phyloP scores from a whole-genome alignment of 768 basidiomycete species.

The Pulveroboletus frians region DNA sequence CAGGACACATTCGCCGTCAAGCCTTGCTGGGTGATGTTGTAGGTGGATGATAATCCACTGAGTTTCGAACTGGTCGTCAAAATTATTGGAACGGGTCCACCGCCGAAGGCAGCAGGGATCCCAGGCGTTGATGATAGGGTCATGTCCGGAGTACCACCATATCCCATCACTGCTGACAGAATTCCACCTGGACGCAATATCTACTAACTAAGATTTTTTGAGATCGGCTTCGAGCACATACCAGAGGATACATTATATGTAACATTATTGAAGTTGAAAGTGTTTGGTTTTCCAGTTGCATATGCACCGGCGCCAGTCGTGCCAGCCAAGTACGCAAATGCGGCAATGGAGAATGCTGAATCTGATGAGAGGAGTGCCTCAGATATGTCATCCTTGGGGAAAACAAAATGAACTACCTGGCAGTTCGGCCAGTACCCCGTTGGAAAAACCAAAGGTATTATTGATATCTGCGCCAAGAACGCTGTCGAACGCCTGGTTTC shows the following conservation, averaged over 20 bases:
- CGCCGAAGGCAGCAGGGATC: neutral
- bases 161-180: neutral
- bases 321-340: neutral
- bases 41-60: neutral
- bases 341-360: neutral
- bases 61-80: neutral
- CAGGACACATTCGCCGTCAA: neutral
- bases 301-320: neutral
- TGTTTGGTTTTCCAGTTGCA: neutral
- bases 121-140: neutral
- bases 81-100: neutral
- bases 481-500: neutral
- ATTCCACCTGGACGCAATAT: neutral
- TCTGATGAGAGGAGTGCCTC: neutral
- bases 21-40: neutral
- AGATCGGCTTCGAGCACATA: neutral
- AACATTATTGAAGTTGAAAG: neutral
- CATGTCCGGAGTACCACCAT: no score
- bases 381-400: neutral
- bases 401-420: neutral
- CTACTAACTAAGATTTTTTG: neutral
- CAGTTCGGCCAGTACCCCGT: neutral
- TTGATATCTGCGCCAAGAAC: neutral
- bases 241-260: neutral
- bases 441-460: neutral